phyloP scores from a whole-genome alignment of 1,139 yeast genomes.

The Saccharomyces hybrid region DNA sequence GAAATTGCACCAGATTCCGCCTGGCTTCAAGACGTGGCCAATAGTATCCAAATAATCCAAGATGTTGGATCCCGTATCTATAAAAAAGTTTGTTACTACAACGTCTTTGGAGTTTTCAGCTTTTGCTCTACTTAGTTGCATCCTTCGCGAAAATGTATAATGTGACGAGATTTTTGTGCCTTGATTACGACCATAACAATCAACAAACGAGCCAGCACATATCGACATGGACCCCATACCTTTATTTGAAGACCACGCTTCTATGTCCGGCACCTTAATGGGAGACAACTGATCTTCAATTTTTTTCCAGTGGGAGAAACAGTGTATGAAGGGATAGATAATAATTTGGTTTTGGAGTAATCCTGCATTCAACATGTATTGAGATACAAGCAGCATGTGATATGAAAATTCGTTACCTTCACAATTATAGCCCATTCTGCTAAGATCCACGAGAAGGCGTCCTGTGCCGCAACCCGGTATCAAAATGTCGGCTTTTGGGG shows the following conservation, averaged over 20 bases:
- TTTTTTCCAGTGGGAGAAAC: slow-evolving; percentile 41
- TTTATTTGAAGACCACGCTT: slow-evolving; percentile 39
- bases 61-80: slow-evolving; percentile 73
- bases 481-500: slow-evolving; percentile 41
- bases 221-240: slow-evolving; percentile 59
- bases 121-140: slow-evolving; percentile 31
- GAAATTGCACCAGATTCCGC: slow-evolving; percentile 73
- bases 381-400: slow-evolving; percentile 70
- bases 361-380: slow-evolving; percentile 53
- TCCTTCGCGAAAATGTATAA: slow-evolving; percentile 38
- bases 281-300: slow-evolving; percentile 45
- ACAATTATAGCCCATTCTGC: slow-evolving; percentile 58
- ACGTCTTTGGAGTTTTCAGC: slow-evolving; percentile 43
- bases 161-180: slow-evolving; percentile 35
- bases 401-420: slow-evolving; percentile 83
- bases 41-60: slow-evolving; percentile 62
- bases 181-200: slow-evolving; percentile 55
- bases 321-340: slow-evolving; percentile 51
- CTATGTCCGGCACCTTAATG: slow-evolving; percentile 47
- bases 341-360: slow-evolving; percentile 35
- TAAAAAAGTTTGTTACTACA: slow-evolving; percentile 64
- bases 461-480: slow-evolving; percentile 88
- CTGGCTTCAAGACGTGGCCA: slow-evolving; percentile 41
- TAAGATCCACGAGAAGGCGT: slow-evolving; percentile 66
- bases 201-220: slow-evolving; percentile 75